Evolutionary conservation across 2,329 filamentous ascomycete genomes (phyloP).

Genomic region (Epichloe sibirici): DNA sequence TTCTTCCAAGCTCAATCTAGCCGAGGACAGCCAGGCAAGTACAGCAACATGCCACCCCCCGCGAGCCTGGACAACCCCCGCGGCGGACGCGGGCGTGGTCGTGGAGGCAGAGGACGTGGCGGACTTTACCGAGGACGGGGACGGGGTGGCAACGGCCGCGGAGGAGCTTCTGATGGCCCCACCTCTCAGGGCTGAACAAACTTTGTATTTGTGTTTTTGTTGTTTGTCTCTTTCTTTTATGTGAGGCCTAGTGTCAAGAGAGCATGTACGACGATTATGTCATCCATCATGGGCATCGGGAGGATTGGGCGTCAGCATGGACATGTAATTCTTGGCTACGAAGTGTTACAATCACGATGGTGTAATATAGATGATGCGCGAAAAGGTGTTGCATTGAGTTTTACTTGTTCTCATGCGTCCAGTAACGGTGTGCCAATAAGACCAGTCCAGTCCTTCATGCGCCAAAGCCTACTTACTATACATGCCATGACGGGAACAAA

Average conservation of each 20-base stretch:
- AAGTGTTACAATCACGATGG: background rate
- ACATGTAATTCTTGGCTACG: background rate
- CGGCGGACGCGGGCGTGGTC: slow-evolving; percentile 27
- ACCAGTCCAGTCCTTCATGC: no score
- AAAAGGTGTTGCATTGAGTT: no score
- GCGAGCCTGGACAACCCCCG: slow-evolving; percentile 36
- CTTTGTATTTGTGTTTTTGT: background rate
- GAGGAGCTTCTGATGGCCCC: slow-evolving; percentile 1
- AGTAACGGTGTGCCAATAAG: no score
- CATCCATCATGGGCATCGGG: background rate
- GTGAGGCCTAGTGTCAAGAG: background rate
- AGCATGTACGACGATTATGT: background rate
- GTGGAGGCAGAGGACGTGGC: slow-evolving; percentile 27
- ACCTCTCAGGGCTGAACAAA: slow-evolving; percentile 7
- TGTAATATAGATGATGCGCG: background rate
- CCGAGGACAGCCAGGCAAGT: slow-evolving; percentile 21
- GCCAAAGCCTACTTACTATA: no score
- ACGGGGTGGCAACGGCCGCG: slow-evolving; percentile 18
- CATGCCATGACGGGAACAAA: no score
- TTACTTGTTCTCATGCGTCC: no score
- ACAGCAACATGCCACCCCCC: slow-evolving; percentile 50
- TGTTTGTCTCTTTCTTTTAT: background rate
- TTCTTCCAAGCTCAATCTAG: slow-evolving; percentile 9
- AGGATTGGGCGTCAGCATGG: background rate
- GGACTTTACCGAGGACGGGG: slow-evolving; percentile 23